Base-by-base conservation (phyloP, 495 filamentous ascomycete species). In the Lophiotrema nucula region DNA sequence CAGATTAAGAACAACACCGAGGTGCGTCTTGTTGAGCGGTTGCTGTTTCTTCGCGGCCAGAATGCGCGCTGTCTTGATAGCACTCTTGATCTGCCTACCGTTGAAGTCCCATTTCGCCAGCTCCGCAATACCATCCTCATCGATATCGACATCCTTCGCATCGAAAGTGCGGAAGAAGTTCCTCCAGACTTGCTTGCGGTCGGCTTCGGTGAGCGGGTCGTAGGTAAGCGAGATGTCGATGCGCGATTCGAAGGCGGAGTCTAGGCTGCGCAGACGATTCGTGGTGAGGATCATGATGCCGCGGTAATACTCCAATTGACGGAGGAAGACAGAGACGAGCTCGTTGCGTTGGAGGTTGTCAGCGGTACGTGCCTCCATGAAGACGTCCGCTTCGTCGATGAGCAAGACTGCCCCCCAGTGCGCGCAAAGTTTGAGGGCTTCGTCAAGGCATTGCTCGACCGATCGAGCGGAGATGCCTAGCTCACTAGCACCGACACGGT, bases 41-140 rank as follows among this genome's bases (percentile, higher is more conserved):
- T 63, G 53, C 8, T 71, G 56, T 47, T 68, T 65, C 57, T 56
- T 65, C 18, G 41, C 66, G n/a, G 74, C 74, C 28, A 79, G 60
- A 26, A 77, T 46, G 19, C 70, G 65, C 26, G 79, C 79, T 1
- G 75, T 84, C 64, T 82, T 83, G 22, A 86, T 72, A 1, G 79
- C 73, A 63, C 83, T 87, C 67, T 83, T 83, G 57, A 86, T 87
- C 69, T 86, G 77, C 43, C 81, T 62, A 0, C 83, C 82, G 60
- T 85, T 86, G 68, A 85, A 67, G 42, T 75, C 54, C 51, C 73
- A 66, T 5, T 56, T 53, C 0, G 73, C 73, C 25, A 86, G 68
- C 24, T 67, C 47, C 8, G 67, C 52, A 1, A 81, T 46, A 1
- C 75, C 71, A 5, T 43, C 45, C 6, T 63, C 47, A 13, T 79